phyloP scores from a whole-genome alignment of 148 eudicot species.

The Rhododendron simsii region DNA sequence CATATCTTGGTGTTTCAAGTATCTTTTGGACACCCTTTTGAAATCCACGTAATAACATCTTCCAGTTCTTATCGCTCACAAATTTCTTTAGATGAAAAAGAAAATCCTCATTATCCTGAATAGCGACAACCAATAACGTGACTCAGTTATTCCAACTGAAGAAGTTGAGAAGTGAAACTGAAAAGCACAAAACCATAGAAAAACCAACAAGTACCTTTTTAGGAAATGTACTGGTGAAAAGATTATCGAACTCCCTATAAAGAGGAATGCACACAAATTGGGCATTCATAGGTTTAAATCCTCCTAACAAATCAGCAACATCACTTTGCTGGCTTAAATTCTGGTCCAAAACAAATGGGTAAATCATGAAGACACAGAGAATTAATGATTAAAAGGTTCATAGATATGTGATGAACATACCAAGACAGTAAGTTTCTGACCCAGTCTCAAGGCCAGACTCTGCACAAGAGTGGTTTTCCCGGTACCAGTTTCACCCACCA shows the following conservation, averaged over 20 bases:
- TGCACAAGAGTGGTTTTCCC: conserved; percentile 98
- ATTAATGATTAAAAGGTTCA: neutral
- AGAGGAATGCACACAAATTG: conserved; percentile 70
- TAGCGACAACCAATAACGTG: conserved; percentile 7
- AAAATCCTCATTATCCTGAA: conserved; percentile 47
- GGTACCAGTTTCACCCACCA: conserved; percentile 99
- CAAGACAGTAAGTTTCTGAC: conserved; percentile 88
- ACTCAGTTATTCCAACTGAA: conserved; percentile 4
- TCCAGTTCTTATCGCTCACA: conserved; percentile 61
- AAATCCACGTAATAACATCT: conserved; percentile 43
- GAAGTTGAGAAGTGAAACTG: neutral
- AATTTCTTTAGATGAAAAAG: conserved; percentile 38
- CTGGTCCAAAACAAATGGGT: conserved; percentile 37
- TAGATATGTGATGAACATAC: conserved; percentile 34
- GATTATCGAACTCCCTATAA: conserved; percentile 62
- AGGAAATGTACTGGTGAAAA: conserved; percentile 49
- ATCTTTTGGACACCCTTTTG: conserved; percentile 40
- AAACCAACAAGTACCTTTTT: conserved; percentile 41
- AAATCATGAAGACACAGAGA: neutral
- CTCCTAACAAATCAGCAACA: conserved; percentile 85
- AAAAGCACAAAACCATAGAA: neutral
- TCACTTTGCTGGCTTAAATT: conserved; percentile 98
- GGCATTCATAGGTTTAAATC: conserved; percentile 80
- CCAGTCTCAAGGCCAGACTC: conserved; percentile 68
- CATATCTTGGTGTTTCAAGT: conserved; percentile 27